These are phyloP conservation scores for Nakataea oryzae DNA, from an alignment of 2,329 filamentous ascomycete species.

Conservation along the genomic window DNA sequence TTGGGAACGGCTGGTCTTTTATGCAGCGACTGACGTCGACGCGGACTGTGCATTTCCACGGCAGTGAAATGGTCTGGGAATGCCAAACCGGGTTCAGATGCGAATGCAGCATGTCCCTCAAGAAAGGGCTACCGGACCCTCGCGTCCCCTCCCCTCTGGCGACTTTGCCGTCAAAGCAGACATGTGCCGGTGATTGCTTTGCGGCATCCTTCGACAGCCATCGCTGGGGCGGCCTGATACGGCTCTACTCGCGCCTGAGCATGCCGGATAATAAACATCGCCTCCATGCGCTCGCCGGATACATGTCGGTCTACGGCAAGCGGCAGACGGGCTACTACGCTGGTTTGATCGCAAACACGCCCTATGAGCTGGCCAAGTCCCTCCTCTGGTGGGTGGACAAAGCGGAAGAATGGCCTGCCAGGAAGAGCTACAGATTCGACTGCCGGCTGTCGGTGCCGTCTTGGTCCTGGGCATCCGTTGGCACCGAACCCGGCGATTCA, in stretches of 20 bases:
- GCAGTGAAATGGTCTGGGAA: slow-evolving; percentile 1
- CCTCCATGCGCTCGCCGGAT: slow-evolving; percentile 1
- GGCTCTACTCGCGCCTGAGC: background rate
- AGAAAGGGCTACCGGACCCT: background rate
- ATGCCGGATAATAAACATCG: background rate
- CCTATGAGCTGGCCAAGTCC: background rate
- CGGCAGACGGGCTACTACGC: background rate
- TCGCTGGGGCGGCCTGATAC: background rate
- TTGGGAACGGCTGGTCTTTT: background rate
- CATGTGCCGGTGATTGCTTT: background rate
- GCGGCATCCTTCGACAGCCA: background rate
- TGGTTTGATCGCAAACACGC: background rate
- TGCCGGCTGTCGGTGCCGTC: background rate
- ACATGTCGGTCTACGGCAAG: background rate
- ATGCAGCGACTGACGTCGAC: background rate
- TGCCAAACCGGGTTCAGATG: background rate
- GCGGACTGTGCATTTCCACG: slow-evolving; percentile 1
- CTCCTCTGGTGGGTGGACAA: background rate
- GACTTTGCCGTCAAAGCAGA: background rate
- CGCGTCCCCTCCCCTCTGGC: background rate
- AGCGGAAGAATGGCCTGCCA: too few relatives aligned
- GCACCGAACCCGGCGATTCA: background rate
- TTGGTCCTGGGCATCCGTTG: slow-evolving; percentile 3
- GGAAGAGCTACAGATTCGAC: background rate
- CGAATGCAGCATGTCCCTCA: background rate